Conservation (phyloP, 2,329 filamentous ascomycete genomes). For the Xylariaceae sp. region DNA sequence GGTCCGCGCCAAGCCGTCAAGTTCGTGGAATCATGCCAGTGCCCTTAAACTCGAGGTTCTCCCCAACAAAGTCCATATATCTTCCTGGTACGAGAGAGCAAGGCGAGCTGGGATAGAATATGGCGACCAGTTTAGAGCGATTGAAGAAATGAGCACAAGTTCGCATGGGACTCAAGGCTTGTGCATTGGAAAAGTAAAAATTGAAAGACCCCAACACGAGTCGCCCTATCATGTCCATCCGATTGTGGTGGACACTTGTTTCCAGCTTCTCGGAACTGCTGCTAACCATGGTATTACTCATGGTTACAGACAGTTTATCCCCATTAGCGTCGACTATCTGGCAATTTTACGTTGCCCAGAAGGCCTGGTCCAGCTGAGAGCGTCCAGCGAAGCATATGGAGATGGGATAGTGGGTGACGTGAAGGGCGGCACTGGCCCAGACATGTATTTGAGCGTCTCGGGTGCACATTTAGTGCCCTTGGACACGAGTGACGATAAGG, state of each 20-base stretch:
- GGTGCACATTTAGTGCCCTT: no score
- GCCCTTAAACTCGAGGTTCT: neutral
- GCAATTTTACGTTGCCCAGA: neutral
- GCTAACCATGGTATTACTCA: neutral
- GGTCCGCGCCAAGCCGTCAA: neutral
- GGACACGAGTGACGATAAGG: no score
- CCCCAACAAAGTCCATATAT: neutral
- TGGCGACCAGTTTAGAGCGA: constrained; percentile 1
- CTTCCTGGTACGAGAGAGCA: neutral
- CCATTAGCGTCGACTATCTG: neutral
- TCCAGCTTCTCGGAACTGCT: neutral
- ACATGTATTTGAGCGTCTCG: neutral
- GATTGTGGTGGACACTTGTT: neutral
- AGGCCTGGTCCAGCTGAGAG: neutral
- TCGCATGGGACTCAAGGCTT: neutral
- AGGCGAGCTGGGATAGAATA: neutral
- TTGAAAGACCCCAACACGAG: neutral
- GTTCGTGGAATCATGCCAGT: neutral
- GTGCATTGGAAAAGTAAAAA: neutral
- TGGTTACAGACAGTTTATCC: neutral
- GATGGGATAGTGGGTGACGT: neutral
- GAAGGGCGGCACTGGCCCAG: neutral
- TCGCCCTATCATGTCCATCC: constrained; percentile 5
- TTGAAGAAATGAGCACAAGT: neutral
- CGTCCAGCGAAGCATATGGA: neutral